phyloP scores from a whole-genome alignment of 495 filamentous ascomycete species.

The Aspergillus diversus region DNA sequence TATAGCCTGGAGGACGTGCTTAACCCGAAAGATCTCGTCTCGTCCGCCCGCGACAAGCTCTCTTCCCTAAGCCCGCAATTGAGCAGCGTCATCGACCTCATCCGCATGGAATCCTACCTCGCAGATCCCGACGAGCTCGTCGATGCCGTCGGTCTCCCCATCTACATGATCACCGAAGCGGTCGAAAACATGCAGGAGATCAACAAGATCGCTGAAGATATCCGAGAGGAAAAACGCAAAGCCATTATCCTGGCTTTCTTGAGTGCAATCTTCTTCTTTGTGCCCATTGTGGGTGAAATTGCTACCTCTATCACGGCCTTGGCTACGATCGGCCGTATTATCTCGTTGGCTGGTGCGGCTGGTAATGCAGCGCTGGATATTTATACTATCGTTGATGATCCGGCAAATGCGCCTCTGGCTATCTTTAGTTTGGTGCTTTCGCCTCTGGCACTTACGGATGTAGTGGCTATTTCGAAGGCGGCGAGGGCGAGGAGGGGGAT shows the following conservation, averaged over 20 bases:
- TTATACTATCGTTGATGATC: constrained; percentile 12
- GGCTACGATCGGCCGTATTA: constrained; percentile 16
- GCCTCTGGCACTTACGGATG: constrained; percentile 9
- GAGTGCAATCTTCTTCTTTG: constrained; percentile 12
- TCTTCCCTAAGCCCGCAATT: too few relatives aligned
- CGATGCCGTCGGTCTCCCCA: constrained; percentile 9
- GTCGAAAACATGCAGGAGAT: constrained; percentile 11
- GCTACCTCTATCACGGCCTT: not conserved
- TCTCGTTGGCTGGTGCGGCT: constrained; percentile 7
- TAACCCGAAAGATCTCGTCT: constrained; percentile 15
- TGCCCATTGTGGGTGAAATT: constrained; percentile 12
- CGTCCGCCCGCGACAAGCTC: not conserved
- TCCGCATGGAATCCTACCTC: not conserved
- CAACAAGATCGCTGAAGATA: constrained; percentile 10
- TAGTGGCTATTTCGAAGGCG: constrained; percentile 4
- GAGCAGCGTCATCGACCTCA: not conserved
- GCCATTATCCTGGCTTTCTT: constrained; percentile 12
- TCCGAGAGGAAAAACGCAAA: constrained; percentile 9
- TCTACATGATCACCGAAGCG: constrained; percentile 12
- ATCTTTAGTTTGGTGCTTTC: constrained; percentile 12
- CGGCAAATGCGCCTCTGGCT: constrained; percentile 8
- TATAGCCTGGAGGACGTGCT: constrained; percentile 13
- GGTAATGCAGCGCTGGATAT: constrained; percentile 14
- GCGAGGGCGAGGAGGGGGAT: too few relatives aligned
- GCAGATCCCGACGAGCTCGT: constrained; percentile 8